Base-by-base conservation (phyloP, 345 rosid genomes). In the Eucalyptus urophylla region DNA sequence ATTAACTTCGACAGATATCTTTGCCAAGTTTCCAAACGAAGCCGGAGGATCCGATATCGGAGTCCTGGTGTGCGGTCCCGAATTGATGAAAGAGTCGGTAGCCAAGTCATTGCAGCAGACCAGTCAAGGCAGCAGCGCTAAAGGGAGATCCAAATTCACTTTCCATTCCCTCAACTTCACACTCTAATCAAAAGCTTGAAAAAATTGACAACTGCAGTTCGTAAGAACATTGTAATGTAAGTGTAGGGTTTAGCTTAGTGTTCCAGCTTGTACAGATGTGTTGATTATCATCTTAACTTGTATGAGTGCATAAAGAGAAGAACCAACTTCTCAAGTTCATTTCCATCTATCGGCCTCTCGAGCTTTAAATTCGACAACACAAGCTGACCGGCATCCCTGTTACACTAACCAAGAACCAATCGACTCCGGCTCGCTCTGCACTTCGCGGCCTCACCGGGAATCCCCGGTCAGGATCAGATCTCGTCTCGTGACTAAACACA, bases 41-140 rank as follows among this genome's bases (percentile, higher is more conserved):
- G 86, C 89, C 33, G 92, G 92, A 53, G 97, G 91, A 86, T 91
- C 93, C 25, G 91, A 94, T 76, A 86, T 93, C 8, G 98, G 97
- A 92, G 97, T 96, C 22, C 87, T 97, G 87, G 99, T 97, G 54
- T 96, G 98, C 72, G 98, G 98, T 92, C 99, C 98, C 19, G 96
- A 94, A 91, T 85, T 92, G 16, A 93, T 97, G 97, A 94, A 95
- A 90, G 94, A 94, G 80, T 90, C 92, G 19, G 95, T 96, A n/a
- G 98, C 97, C 89, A 90, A 89, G 60, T 8, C 89, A 10, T 92
- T 96, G 94, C 91, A 65, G 91, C 54, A 89, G 56, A 92, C 88
- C 89, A 90, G 91, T 86, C 91, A 29, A 50, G 89, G 92, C 86
- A 87, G 89, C 33, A 80, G 91, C 19, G 89, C 89, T 53, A 89